Evolutionary conservation across 2,329 filamentous ascomycete genomes (phyloP), one percentile per base, ranked within the genome.

Genomic region (Aspergillus bombycis): DNA sequence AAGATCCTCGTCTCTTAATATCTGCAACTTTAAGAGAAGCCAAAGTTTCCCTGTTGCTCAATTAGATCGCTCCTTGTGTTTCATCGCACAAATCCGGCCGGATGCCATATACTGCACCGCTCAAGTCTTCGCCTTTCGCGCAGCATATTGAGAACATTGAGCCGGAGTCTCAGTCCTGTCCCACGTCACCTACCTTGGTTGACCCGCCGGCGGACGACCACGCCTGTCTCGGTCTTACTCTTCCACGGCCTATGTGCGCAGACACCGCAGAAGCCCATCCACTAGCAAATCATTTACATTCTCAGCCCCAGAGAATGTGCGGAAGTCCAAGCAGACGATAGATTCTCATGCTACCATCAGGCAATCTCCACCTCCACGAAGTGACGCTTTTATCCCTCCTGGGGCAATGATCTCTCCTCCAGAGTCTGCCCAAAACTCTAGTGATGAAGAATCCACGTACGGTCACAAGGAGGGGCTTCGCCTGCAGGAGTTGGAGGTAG

Each of bases 351-450:
- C 83, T 76, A 92, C 88, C 79, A 82, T 96, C 66, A 88, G 92
- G 71, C 91, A 94, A 77, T 96, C 93, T 55, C 92, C 93, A 19
- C 90, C 92, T n/a, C 92, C 93, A 21, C 80, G 93, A 67, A 92
- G 89, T 67, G 88, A 92, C 79, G 85, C 88, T 64, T 82, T 87
- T 67, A 95, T 97, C 77, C 93, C 93, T 48, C 87, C 88, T 66
- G 93, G 92, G 65, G 93, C 92, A 67, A 88, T 97, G 70, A 91
- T 96, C 63, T 97, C 94, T 0, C 94, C 94, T 41, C 94, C 94
- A 11, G 94, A 97, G 72, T 97, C 94, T 38, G 85, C 86, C 8
- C 86, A 87, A 45, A 91, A 90, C 68, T 94, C 90, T 30, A 93
- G 94, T 77, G 94, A 97, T 75, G 93, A 96, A 72, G 89, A 87